Base-by-base conservation (phyloP, 2,329 filamentous ascomycete genomes). In the Phialophora tarda region DNA sequence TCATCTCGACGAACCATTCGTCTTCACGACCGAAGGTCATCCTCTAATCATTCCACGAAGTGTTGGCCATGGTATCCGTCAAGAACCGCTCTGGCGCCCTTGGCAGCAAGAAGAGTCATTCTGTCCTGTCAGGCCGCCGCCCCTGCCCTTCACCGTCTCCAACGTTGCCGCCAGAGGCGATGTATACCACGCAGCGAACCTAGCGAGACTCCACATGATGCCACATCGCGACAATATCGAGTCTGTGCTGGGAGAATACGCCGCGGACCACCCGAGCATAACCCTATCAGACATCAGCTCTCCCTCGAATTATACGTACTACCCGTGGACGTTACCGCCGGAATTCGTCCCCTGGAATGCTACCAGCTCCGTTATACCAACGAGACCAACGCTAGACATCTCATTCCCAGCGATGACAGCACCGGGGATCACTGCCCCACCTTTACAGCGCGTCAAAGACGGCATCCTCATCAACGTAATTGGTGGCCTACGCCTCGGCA, bases 11-110 rank as follows among this genome's bases (percentile, higher is more conserved):
- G 88, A 89, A 0, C 88, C 93, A 0, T 96, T 90, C 77, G 94
- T 99, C 14, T 98, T 99, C 77, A 95, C 91, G 0, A 99, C 95
- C 0, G 95, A 99, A 79, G 95, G 94, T 0, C 95, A 99, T 77
- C 95, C 95, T 2, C 82, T 99, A 53, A 84, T 98, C 50, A 90
- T 99, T 60, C 93, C 93, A 12, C 83, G 82, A 64, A 80, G 78
- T 66, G 71, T 76, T 24, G 70, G 64, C 14, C 30, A 69, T 28
- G 61, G 71, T 17, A 28, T 59, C 6, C 41, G 67, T 50, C 59
- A 59, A 14, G 34, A 32, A 17, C 58, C 51, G 23, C 71, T 67
- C 51, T 62, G 58, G 24, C 72, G 66, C 24, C 63, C 66, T 17
- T 56, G 59, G 23, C 24, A 32, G 21, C 28, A 32, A 14, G 60